Conservation (phyloP, 2,329 filamentous ascomycete genomes). For the Plenodomus lindquistii region DNA sequence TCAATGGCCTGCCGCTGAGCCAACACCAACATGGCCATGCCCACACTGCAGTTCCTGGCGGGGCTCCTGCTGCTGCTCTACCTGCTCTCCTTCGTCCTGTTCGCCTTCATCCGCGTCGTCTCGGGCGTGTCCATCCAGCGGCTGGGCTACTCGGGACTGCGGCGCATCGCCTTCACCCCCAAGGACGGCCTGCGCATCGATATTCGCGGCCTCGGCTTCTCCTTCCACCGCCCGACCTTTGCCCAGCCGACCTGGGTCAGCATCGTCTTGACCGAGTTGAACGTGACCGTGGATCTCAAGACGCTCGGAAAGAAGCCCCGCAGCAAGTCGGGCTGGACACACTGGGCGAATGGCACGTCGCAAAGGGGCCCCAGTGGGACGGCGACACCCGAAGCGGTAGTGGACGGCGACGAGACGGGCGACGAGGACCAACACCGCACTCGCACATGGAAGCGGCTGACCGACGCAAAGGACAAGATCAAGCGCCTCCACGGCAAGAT, state of each 20-base stretch:
- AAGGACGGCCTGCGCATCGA: constrained; percentile 88
- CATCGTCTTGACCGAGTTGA: constrained; percentile 82
- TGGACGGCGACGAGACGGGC: constrained; percentile 25
- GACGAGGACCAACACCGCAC: constrained; percentile 56
- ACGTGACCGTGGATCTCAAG: constrained; percentile 77
- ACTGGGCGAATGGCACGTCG: constrained; percentile 37
- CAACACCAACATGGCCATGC: constrained; percentile 51
- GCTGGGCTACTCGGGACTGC: constrained; percentile 88
- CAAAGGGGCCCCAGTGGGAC: constrained; percentile 22
- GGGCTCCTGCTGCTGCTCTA: constrained; percentile 85
- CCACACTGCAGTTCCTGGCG: constrained; percentile 71
- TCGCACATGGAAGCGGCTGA: constrained; percentile 80
- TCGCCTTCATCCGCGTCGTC: constrained; percentile 87
- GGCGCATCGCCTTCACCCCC: constrained; percentile 86
- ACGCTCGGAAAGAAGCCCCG: constrained; percentile 55
- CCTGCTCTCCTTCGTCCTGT: constrained; percentile 87
- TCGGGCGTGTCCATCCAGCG: constrained; percentile 96
- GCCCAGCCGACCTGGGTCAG: constrained; percentile 97
- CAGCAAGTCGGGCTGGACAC: constrained; percentile 34
- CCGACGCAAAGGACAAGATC: constrained; percentile 77
- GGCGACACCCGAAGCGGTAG: constrained; percentile 20
- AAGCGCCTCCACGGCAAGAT: constrained; percentile 86
- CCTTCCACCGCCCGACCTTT: constrained; percentile 91
- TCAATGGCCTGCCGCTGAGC: constrained; percentile 31
- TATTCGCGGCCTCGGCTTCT: constrained; percentile 83